Evolutionary conservation across 2,329 filamentous ascomycete species (phyloP).

Genomic region (Nannizzia gypsea): DNA sequence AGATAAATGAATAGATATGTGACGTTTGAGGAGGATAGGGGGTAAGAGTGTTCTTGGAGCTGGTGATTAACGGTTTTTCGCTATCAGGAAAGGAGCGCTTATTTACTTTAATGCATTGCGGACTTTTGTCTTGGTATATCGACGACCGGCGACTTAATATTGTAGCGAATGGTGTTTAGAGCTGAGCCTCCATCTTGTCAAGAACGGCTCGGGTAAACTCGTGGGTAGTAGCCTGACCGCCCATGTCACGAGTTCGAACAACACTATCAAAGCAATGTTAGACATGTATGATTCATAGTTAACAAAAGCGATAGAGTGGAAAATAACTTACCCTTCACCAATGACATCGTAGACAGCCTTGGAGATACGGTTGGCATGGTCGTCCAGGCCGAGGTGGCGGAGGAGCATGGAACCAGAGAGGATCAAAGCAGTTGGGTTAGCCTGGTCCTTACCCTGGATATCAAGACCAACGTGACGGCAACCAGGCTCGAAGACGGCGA

Average conservation of each 20-base stretch:
- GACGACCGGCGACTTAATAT: slow-evolving; percentile 1
- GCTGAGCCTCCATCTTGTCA: slow-evolving; percentile 74
- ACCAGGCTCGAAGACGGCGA: slow-evolving; percentile 96
- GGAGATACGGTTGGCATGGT: slow-evolving; percentile 96
- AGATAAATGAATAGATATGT: neutral
- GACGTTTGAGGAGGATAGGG: neutral
- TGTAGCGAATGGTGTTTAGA: slow-evolving; percentile 37
- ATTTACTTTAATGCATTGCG: neutral
- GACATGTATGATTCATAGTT: neutral
- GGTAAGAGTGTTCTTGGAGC: neutral
- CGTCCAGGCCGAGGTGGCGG: slow-evolving; percentile 90
- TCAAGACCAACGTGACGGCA: slow-evolving; percentile 99
- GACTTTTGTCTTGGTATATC: neutral
- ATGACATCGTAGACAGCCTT: slow-evolving; percentile 69
- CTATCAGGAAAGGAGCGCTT: neutral
- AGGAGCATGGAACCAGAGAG: slow-evolving; percentile 95
- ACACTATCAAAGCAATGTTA: slow-evolving; percentile 8
- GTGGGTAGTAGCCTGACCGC: slow-evolving; percentile 76
- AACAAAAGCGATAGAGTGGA: neutral
- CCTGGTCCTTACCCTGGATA: slow-evolving; percentile 99
- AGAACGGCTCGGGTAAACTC: slow-evolving; percentile 92
- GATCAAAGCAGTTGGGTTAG: slow-evolving; percentile 92
- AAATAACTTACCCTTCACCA: slow-evolving; percentile 63
- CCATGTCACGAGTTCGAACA: slow-evolving; percentile 88
- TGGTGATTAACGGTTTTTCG: neutral